Evolutionary conservation across 345 rosid species (phyloP), one percentile per base, ranked within the genome.

Genomic region (Euphorbia lathyris): DNA sequence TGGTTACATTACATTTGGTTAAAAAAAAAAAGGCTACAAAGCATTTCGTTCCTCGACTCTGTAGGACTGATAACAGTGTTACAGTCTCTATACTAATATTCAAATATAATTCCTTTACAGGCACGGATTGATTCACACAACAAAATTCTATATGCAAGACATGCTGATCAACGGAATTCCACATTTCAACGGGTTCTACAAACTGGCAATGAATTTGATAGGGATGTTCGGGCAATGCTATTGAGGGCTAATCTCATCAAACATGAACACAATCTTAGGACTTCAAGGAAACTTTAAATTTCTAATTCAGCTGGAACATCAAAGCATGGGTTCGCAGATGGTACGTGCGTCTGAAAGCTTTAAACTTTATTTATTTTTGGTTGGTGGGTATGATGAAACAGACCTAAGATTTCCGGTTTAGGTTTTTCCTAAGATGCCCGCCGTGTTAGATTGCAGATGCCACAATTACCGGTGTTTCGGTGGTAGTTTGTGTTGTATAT

Each of bases 61-160:
- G 38, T n/a, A 16, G 47, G 52, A 23, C 53, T 43, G 7, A 32
- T 34, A 16, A 8, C 43, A 50, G 38, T 30, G 1, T 30, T 10
- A 6, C 5, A 3, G 42, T 30, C 27, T 52, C 60, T 4, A 9
- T 25, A 6, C 30, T 29, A 30, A 51, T 17, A 69, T 32, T 63
- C 40, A 19, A 34, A 19, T 66, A 6, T 55, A 19, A 29, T 72
- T 65, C 42, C 2, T 53, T 16, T 67, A 77, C 88, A 96, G 98
- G 99, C 99, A 67, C 91, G 99, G 58, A 96, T 96, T 25, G 99
- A 96, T 73, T 96, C 99, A 0, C 99, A 96, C 87, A 92, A 92
- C 87, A 92, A 96, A 76, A 80, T 96, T 82, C 88, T 96, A 42
- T 89, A 92, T 53, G 99, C 99, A 29, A 80, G 99, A 12, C 98